phyloP scores from a whole-genome alignment of 768 basidiomycete genomes.

The Mycena vulgaris region DNA sequence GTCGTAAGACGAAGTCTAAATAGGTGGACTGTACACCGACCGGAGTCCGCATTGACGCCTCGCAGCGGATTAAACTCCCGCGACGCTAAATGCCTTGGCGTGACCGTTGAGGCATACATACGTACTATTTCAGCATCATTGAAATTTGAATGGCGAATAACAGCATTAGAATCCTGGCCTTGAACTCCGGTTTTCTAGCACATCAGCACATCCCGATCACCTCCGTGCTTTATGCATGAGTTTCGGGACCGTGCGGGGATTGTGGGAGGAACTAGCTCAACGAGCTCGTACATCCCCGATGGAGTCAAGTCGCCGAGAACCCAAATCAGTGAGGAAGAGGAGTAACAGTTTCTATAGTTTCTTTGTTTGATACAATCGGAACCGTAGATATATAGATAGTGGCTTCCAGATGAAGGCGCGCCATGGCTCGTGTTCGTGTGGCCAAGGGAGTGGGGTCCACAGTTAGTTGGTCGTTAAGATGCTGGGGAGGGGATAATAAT shows the following conservation, averaged over 20 bases:
- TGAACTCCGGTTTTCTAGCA: neutral
- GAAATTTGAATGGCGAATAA: too few species aligned
- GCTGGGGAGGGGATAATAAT: constrained; percentile 1
- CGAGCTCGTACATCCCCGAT: neutral
- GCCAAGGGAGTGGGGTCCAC: neutral
- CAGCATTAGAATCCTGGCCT: too few species aligned
- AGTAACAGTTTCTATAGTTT: constrained; percentile 37
- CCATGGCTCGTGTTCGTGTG: constrained; percentile 6
- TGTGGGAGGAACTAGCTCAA: neutral
- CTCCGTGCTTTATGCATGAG: too few species aligned
- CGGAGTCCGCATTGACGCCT: constrained; percentile 14
- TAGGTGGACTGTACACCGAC: neutral
- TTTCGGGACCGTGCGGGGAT: neutral
- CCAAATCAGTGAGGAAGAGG: neutral
- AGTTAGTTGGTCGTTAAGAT: constrained; percentile 23
- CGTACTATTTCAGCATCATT: too few species aligned
- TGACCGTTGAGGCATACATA: neutral
- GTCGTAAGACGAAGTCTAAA: constrained; percentile 3
- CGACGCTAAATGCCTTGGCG: constrained; percentile 13
- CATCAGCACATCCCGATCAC: too few species aligned
- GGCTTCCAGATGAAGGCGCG: constrained; percentile 21
- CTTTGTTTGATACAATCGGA: constrained; percentile 36
- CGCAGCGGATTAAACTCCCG: constrained; percentile 6
- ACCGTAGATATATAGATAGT: constrained; percentile 38
- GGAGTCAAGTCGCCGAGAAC: constrained; percentile 5